Evolutionary conservation across 306 rosid genomes (phyloP).

Genomic region (Rosa rugosa): DNA sequence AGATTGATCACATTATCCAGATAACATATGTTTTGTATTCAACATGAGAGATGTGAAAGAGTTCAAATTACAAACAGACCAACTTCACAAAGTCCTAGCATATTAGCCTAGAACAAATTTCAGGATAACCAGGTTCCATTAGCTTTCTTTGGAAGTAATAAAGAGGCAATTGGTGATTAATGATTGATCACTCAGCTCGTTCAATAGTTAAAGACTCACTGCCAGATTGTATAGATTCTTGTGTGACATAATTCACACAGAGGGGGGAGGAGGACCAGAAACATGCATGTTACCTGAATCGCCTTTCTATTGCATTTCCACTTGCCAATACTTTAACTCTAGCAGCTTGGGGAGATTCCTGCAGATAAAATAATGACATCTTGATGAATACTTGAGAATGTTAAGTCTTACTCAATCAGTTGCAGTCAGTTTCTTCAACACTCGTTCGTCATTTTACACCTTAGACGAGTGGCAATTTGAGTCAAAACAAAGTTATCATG

Average conservation of each 20-base stretch:
- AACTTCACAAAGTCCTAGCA: neutral
- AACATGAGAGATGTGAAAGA: neutral
- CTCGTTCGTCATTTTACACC: neutral
- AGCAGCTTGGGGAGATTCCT: conserved; percentile 99
- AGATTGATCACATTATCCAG: neutral
- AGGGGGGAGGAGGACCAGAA: conserved; percentile 1
- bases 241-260: neutral
- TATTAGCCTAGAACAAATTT: neutral
- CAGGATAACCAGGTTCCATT: neutral
- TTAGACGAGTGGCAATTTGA: neutral
- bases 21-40: neutral
- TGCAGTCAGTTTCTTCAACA: neutral
- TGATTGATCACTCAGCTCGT: neutral
- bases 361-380: conserved; percentile 18
- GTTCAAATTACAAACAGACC: neutral
- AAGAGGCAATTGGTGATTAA: neutral
- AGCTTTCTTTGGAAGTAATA: neutral
- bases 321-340: conserved; percentile 97
- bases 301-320: conserved; percentile 96
- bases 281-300: conserved; percentile 68
- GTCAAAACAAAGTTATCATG: neutral
- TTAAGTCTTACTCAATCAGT: neutral
- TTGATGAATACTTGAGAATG: neutral
- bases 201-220: neutral
- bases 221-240: neutral